Percentiles rank a stretch among this genome's conserved stretches.
Conservation (phyloP, 1,139 yeast species). For the Geotrichum europaeum region DNA sequence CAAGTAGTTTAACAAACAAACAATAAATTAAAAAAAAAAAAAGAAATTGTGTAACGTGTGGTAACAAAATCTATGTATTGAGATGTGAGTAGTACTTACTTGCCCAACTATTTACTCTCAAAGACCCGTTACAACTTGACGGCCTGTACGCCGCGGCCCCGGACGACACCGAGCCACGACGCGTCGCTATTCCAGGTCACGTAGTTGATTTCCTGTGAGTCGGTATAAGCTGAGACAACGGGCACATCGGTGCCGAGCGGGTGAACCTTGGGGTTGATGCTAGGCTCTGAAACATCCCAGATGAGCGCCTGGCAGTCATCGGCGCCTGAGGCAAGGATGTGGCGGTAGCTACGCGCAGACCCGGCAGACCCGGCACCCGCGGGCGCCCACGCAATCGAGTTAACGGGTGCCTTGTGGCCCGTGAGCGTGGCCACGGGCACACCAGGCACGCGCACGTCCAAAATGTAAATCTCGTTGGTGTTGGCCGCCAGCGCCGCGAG, state of each 20-base stretch:
- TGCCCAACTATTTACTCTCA: not conserved
- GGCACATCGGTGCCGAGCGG: slow-evolving; percentile 10
- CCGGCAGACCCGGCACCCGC: not conserved
- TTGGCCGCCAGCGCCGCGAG: slow-evolving; percentile 77
- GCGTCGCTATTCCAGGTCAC: slow-evolving; percentile 69
- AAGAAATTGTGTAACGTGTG: not conserved
- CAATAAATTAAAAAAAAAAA: not conserved
- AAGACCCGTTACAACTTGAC: slow-evolving; percentile 31
- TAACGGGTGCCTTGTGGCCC: slow-evolving; percentile 64
- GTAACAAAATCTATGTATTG: not conserved
- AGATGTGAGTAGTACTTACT: not conserved
- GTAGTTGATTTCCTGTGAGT: slow-evolving; percentile 64
- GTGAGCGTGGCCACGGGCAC: slow-evolving; percentile 63
- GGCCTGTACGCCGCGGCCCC: slow-evolving; percentile 78
- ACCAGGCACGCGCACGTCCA: slow-evolving; percentile 89
- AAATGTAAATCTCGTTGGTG: slow-evolving; percentile 57
- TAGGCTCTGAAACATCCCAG: slow-evolving; percentile 56
- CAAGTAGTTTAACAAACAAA: not conserved
- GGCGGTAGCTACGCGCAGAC: slow-evolving; percentile 28
- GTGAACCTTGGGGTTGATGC: slow-evolving; percentile 23
- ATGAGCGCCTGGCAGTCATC: slow-evolving; percentile 88
- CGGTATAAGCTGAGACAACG: slow-evolving; percentile 50
- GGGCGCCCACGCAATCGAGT: slow-evolving; percentile 83
- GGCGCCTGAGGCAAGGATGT: slow-evolving; percentile 65
- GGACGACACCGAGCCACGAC: slow-evolving; percentile 75